phyloP scores from a whole-genome alignment of 1,139 yeast species.

The Wickerhamomyces sp. region DNA sequence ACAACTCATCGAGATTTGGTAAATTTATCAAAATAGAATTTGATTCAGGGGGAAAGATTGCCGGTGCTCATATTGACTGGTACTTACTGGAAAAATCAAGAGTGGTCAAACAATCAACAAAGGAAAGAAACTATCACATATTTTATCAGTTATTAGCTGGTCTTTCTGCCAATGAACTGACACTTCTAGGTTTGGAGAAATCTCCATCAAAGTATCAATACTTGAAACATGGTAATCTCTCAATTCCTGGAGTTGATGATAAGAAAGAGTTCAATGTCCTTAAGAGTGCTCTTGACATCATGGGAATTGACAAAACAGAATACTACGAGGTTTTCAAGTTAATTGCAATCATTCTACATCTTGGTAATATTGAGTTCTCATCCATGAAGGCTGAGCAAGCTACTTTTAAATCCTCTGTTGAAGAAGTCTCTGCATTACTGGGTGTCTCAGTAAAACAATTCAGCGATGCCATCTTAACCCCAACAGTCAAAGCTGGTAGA shows the following conservation, averaged over 20 bases:
- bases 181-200: slow-evolving; percentile 43
- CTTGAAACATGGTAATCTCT: slow-evolving; percentile 48
- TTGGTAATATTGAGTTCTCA: slow-evolving; percentile 79
- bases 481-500: slow-evolving; percentile 87
- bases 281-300: slow-evolving; percentile 60
- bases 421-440: slow-evolving; percentile 53
- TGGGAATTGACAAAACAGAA: slow-evolving; percentile 62
- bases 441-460: slow-evolving; percentile 60
- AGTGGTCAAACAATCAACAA: slow-evolving; percentile 70
- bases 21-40: slow-evolving; percentile 90
- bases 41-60: slow-evolving; percentile 55
- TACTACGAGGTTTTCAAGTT: slow-evolving; percentile 57
- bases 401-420: slow-evolving; percentile 53
- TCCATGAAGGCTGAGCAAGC: slow-evolving; percentile 82
- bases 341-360: slow-evolving; percentile 72
- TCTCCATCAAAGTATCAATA: slow-evolving; percentile 44
- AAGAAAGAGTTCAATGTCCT: slow-evolving; percentile 57
- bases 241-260: slow-evolving; percentile 73
- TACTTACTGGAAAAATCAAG: slow-evolving; percentile 91
- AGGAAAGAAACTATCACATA: slow-evolving; percentile 88
- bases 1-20: slow-evolving; percentile 95
- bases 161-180: slow-evolving; percentile 44
- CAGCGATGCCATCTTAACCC: slow-evolving; percentile 57
- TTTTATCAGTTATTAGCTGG: slow-evolving; percentile 85
- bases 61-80: slow-evolving; percentile 94